Percentiles rank a stretch among this genome's conserved stretches.
phyloP scores from a whole-genome alignment of 2,329 filamentous ascomycete genomes.

The Fonsecaea monophora region DNA sequence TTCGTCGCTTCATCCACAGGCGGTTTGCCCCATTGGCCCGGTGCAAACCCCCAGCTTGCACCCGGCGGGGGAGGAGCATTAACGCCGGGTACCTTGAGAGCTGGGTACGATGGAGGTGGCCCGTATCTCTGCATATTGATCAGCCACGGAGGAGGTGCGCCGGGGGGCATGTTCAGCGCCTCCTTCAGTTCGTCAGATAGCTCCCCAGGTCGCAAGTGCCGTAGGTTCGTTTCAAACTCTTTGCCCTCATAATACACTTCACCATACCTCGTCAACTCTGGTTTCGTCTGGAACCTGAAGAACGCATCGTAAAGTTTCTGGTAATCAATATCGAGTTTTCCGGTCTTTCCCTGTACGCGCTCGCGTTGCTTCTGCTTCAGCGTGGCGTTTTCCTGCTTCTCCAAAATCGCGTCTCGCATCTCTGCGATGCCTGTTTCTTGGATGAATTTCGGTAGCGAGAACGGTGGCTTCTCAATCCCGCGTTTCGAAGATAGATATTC shows the following conservation, averaged over 20 bases:
- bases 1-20: conserved; percentile 88
- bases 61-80: conserved; percentile 91
- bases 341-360: conserved; percentile 92
- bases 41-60: conserved; percentile 91
- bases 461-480: conserved; percentile 93
- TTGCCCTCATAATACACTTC: conserved; percentile 99
- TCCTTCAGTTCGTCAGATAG: conserved; percentile 88
- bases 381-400: conserved; percentile 90
- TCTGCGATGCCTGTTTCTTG: conserved; percentile 96
- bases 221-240: conserved; percentile 93
- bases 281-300: conserved; percentile 97
- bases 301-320: conserved; percentile 98
- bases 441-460: conserved; percentile 93
- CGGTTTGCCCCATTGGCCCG: conserved; percentile 94
- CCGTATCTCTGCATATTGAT: conserved; percentile 96
- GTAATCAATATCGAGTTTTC: conserved; percentile 97
- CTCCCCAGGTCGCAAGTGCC: conserved; percentile 88
- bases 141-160: conserved; percentile 93
- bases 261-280: conserved; percentile 88
- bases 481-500: conserved; percentile 97
- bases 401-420: conserved; percentile 94
- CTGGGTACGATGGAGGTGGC: conserved; percentile 91
- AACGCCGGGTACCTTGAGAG: conserved; percentile 90
- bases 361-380: conserved; percentile 96
- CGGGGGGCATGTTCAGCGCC: conserved; percentile 89